Evolutionary conservation across 2,329 filamentous ascomycete genomes (phyloP).

Genomic region (Botrytis pseudocinerea): DNA sequence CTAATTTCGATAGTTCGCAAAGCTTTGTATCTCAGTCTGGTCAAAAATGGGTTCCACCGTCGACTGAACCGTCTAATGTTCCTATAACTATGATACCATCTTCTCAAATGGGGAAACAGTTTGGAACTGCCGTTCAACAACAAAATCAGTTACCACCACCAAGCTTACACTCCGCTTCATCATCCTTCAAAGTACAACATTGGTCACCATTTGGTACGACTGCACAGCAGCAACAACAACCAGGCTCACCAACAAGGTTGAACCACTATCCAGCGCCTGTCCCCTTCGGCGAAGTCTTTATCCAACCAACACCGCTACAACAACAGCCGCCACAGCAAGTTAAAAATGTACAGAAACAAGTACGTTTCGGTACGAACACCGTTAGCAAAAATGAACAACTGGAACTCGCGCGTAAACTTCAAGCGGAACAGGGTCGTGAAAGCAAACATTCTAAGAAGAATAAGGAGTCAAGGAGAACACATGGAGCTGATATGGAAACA

Average conservation of each 20-base stretch:
- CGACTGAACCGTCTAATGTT: accelerated
- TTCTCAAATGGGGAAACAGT: background rate
- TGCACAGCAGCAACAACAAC: background rate
- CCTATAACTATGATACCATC: background rate
- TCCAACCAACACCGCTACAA: background rate
- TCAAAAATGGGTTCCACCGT: background rate
- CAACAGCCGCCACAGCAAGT: background rate
- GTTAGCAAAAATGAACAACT: background rate
- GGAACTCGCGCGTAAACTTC: background rate
- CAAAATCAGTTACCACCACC: background rate
- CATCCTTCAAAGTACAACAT: background rate
- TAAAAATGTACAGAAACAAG: background rate
- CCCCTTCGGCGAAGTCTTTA: background rate
- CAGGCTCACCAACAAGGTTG: background rate
- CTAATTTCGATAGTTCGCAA: background rate
- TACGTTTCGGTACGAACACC: background rate
- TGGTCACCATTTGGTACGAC: background rate
- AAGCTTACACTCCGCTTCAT: background rate
- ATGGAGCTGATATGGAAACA: background rate
- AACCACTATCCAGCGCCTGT: background rate
- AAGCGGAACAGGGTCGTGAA: background rate
- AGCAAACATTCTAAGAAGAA: background rate
- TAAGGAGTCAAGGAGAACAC: background rate
- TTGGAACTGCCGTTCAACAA: background rate
- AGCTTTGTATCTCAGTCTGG: background rate